Evolutionary conservation across 1,284 basidiomycete genomes (phyloP), one percentile per base, ranked within the genome.

Genomic region (Spongiforma sp.): DNA sequence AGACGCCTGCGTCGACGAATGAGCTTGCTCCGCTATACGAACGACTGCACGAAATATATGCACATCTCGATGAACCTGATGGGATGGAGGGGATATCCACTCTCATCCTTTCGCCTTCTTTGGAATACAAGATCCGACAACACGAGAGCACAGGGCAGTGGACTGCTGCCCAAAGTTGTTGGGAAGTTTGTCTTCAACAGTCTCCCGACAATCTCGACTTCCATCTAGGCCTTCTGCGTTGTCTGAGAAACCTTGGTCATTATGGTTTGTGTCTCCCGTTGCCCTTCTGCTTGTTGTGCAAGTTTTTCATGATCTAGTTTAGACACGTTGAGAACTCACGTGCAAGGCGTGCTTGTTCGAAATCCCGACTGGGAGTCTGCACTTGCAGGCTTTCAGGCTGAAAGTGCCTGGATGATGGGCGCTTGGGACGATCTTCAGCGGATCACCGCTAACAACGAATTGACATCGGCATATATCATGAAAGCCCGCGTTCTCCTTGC

Each of bases 141-240:
- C 98, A 99, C 73, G 98, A 99, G 78, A 98, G 93, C 69, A 98
- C 94, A 1, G 98, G 98, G 5, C 86, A 91, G 50, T 99, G 98
- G 98, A 99, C 98, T 1, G 93, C 96, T 6, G 98, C 98, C 7
- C 98, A 99, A 77, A 99, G 97, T 73, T 99, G 98, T 71, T 99
- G 98, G 98, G 98, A 99, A 79, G 93, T 99, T n/a, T 87, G 93
- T 56, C 82, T 99, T 28, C 97, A 99, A 75, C 90, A 94, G 68
- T 88, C 89, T 33, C 97, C 97, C 0, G 89, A 98, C 70, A 95
- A 96, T 68, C 83, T 98, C 11, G 87, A 93, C 34, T 91, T 92
- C 65, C 98, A 99, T 76, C 77, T 98, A 11, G 98, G 98, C 5
- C 83, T 99, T 24, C 80, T 99, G 65, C 89, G 94, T 59, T 99